phyloP scores from a whole-genome alignment of 139 green algal species.

The Dunaliella primolecta region DNA sequence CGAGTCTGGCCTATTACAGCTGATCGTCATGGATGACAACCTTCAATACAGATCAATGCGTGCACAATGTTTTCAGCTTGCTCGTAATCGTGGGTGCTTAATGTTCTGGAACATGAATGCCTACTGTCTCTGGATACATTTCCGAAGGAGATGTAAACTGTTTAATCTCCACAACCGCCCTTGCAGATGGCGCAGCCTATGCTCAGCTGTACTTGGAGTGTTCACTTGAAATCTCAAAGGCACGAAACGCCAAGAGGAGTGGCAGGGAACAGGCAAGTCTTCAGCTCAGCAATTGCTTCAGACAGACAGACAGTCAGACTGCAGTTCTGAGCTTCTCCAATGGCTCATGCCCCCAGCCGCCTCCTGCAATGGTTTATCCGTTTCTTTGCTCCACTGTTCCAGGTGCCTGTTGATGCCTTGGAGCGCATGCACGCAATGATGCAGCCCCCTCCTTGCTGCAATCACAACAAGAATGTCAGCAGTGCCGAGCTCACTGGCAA shows the following conservation, averaged over 20 bases:
- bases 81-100: neutral
- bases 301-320: neutral
- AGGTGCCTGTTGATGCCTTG: neutral
- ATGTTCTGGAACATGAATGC: neutral
- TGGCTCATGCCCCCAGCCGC: neutral
- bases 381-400: neutral
- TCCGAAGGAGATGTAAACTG: neutral
- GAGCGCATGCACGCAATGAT: neutral
- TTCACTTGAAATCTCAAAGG: neutral
- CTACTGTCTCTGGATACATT: neutral
- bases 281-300: neutral
- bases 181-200: neutral
- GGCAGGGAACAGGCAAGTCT: neutral
- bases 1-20: neutral
- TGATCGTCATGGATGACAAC: constrained; percentile 4
- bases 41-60: constrained; percentile 5
- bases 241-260: neutral
- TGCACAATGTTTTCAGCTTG: neutral
- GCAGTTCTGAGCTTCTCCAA: neutral
- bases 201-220: neutral
- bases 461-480: neutral
- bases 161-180: neutral
- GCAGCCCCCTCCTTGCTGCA: neutral
- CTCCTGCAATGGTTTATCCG: neutral
- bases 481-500: neutral